Percentiles rank a stretch among this genome's conserved stretches.
Evolutionary conservation across 2,329 filamentous ascomycete genomes (phyloP).

Genomic region (Pseudogymnoascus sp.): DNA sequence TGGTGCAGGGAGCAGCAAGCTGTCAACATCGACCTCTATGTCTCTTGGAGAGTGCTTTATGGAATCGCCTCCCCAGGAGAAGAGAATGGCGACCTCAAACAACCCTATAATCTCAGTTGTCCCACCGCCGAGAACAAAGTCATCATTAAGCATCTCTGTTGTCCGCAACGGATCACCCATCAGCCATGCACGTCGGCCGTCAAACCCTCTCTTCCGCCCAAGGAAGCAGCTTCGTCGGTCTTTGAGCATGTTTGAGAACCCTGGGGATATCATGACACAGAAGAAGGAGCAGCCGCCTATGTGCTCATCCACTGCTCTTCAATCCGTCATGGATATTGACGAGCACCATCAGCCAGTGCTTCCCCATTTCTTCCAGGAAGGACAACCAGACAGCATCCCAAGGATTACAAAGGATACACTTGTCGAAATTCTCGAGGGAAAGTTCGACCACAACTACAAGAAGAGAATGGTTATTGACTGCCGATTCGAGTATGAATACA

Average conservation of each 20-base stretch:
- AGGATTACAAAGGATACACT: conserved; percentile 78
- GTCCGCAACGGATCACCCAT: conserved; percentile 70
- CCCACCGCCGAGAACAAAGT: conserved; percentile 54
- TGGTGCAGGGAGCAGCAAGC: conserved; percentile 44
- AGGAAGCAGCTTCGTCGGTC: conserved; percentile 87
- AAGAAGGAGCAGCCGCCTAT: conserved; percentile 51
- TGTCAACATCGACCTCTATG: conserved; percentile 48
- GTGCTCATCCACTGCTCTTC: conserved; percentile 47
- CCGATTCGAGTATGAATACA: conserved; percentile 97
- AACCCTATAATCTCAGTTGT: conserved; percentile 49
- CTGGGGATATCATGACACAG: conserved; percentile 76
- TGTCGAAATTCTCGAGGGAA: conserved; percentile 78
- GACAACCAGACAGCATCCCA: conserved; percentile 77
- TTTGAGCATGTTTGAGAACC: conserved; percentile 95
- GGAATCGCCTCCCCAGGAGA: conserved; percentile 68
- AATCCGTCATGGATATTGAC: conserved; percentile 78
- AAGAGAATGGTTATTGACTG: conserved; percentile 88
- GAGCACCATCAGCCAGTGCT: conserved; percentile 65
- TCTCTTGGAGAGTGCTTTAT: conserved; percentile 72
- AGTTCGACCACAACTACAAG: conserved; percentile 67
- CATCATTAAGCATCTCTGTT: conserved; percentile 20
- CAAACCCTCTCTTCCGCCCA: conserved; percentile 64
- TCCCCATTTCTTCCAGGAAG: conserved; percentile 76
- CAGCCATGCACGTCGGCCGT: conserved; percentile 58
- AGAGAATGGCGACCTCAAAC: conserved; percentile 51